Evolutionary conservation across 768 basidiomycete genomes (phyloP), one percentile per base, ranked within the genome.

Genomic region (Russula sp.): DNA sequence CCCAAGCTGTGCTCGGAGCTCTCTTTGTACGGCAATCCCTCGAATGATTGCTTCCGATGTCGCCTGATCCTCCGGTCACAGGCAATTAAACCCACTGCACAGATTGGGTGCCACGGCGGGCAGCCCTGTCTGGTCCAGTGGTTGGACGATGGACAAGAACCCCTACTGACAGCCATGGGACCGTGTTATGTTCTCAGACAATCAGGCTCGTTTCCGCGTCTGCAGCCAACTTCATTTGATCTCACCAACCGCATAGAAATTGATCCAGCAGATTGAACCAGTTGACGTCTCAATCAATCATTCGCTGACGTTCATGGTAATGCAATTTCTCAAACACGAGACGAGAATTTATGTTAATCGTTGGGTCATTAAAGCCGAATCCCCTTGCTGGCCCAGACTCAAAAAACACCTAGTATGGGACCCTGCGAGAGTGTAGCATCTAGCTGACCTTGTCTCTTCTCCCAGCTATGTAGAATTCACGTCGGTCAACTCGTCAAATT

Each of bases 401-500:
- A n/a, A 75, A 77, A n/a, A 75, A 77, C 64, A 67, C 68, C 51
- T 90, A 87, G 88, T 88, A 69, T 22, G 63, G 8, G 14, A 22
- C 16, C 32, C 18, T 20, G 6, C n/a, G 7, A 54, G 40, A 44
- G 37, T 44, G 14, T 13, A 14, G 14, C 27, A 44, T 42, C 10
- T 4, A 2, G 42, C 59, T 64, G 63, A 64, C 47, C 2, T 51
- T 14, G 18, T 50, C 9, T 52, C 60, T 13, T 64, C 49, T 11
- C 35, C 6, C 52, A 90, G 88, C 67, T 89, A 88, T 72, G 70
- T 90, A 64, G 79, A 79, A 63, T 84, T 90, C 73, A 71, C 68
- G 34, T 63, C 67, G 27, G 51, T 73, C 31, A 71, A 71, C 52
- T 63, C 40, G 13, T 11, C 42, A 62, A 55, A 77, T 75, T 45